Base-by-base conservation (phyloP, 495 filamentous ascomycete genomes). In the Aeminium ludgeri region DNA sequence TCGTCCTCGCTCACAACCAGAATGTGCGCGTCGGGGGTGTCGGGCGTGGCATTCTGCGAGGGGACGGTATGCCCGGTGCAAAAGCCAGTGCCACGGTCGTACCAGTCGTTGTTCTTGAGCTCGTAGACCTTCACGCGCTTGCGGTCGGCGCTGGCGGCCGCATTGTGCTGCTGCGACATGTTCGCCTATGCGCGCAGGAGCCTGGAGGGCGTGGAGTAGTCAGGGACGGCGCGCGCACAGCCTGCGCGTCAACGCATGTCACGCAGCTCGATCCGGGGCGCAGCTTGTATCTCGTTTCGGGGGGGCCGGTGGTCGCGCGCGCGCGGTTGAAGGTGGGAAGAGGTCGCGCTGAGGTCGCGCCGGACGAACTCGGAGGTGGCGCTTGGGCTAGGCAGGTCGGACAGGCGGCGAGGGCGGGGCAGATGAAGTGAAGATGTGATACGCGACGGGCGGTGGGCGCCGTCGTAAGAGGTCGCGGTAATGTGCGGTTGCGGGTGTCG, bases 101-200 rank as follows among this genome's bases (percentile, higher is more conserved):
- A 94, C 89, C 89, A 97, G 71, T 97, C 91, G 70, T 89, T 94
- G 62, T 93, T 84, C 53, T 79, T 82, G 48, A 97, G 72, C 65
- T 97, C 89, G 61, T 97, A 97, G 52, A 97, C 89, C 68, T 97
- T 97, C 52, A 97, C 89, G 68, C 89, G 80, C 69, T 86, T 92
- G 71, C 80, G 35, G 20, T 44, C 41, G 16, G 32, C 33, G 33
- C 12, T 44, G 2, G 41, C 41, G n/a, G 27, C 38, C 25, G 38
- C 38, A 25, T 30, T 16, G 10, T 25, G 16, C 38, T 18, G 30
- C 11, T 17, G 12, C 31, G 13, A 30, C 38, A 25, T n/a, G 6
- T 18, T 10, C 16, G 38, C 23, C 25, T 15, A 25, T 40, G 17
- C 29, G 25, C 27, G n/a, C 17, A 8, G 29, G 16, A 6, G 13